These are phyloP conservation scores for Ilyonectria robusta DNA, from an alignment of 2,329 filamentous ascomycete genomes.

Conservation along the genomic window DNA sequence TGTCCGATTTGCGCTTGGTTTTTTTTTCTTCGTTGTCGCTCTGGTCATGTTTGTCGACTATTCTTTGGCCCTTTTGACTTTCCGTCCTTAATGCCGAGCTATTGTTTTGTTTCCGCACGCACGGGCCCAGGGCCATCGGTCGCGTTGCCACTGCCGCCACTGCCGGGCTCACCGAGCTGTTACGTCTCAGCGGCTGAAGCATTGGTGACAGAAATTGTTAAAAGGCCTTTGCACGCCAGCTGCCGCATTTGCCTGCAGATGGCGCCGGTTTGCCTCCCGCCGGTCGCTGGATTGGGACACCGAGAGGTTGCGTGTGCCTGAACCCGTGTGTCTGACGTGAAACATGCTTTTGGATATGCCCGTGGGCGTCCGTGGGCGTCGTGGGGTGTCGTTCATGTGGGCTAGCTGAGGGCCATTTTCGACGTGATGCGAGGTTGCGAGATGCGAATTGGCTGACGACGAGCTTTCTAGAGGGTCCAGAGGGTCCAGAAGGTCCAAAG, in stretches of 20 bases:
- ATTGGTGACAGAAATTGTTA: background rate
- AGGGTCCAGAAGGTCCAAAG: background rate
- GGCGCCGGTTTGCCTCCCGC: slow-evolving; percentile 10
- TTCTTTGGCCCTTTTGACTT: slow-evolving; percentile 1
- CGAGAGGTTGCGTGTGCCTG: slow-evolving; percentile 26
- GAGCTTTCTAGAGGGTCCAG: background rate
- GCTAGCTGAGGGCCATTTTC: slow-evolving; percentile 2
- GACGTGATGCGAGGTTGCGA: background rate
- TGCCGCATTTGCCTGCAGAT: slow-evolving; percentile 10
- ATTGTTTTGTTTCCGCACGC: background rate
- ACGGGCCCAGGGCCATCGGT: background rate
- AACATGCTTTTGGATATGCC: slow-evolving; percentile 14
- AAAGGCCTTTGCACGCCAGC: background rate
- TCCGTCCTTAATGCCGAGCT: background rate
- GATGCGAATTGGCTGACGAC: slow-evolving; percentile 13
- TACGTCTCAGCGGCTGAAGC: background rate
- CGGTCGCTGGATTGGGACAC: slow-evolving; percentile 33
- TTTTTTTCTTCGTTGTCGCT: background rate
- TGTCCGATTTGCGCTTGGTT: slow-evolving; percentile 17
- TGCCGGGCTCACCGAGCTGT: background rate
- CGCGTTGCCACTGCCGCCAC: background rate
- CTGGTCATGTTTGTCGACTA: slow-evolving; percentile 1
- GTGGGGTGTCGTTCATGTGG: slow-evolving; percentile 5
- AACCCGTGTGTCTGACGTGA: background rate
- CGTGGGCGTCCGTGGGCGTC: background rate